phyloP scores from a whole-genome alignment of 352 stramenopile species.

The Phytophthora constricta region DNA sequence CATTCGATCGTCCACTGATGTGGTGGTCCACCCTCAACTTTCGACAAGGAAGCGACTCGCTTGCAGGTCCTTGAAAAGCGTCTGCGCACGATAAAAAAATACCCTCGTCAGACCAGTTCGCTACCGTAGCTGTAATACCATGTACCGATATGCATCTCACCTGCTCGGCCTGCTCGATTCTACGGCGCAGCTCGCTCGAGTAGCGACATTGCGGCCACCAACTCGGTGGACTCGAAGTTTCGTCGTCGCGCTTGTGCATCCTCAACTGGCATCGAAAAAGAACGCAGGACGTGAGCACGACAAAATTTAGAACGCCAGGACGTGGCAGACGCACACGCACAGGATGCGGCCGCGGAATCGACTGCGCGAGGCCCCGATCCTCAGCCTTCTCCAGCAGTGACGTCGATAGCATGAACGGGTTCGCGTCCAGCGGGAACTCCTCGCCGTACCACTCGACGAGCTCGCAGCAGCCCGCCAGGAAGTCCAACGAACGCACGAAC shows the following conservation, averaged over 20 bases:
- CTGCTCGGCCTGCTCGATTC: constrained; percentile 52
- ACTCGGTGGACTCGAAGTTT: constrained; percentile 31
- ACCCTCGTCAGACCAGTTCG: no score
- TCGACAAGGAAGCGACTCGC: not conserved
- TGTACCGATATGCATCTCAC: not conserved
- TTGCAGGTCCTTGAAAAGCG: not conserved
- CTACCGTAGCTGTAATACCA: no score
- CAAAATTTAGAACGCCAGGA: not conserved
- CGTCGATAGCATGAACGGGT: constrained; percentile 64
- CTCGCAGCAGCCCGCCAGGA: constrained; percentile 36
- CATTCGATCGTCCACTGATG: no score
- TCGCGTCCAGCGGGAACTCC: constrained; percentile 72
- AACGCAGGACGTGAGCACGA: constrained; percentile 10
- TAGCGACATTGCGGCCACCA: constrained; percentile 72
- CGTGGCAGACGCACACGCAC: constrained; percentile 30
- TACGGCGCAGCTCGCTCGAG: constrained; percentile 30
- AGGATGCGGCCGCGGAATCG: constrained; percentile 5
- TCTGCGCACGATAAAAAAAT: not conserved
- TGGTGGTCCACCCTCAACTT: not conserved
- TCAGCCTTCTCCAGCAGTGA: constrained; percentile 59
- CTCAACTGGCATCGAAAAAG: constrained; percentile 28
- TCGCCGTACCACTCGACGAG: constrained; percentile 75
- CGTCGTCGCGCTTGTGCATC: constrained; percentile 35
- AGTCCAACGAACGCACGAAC: constrained; percentile 63
- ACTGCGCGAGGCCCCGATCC: constrained; percentile 40